Conservation (phyloP, 2,329 filamentous ascomycete genomes). For the Periconia digitata region DNA sequence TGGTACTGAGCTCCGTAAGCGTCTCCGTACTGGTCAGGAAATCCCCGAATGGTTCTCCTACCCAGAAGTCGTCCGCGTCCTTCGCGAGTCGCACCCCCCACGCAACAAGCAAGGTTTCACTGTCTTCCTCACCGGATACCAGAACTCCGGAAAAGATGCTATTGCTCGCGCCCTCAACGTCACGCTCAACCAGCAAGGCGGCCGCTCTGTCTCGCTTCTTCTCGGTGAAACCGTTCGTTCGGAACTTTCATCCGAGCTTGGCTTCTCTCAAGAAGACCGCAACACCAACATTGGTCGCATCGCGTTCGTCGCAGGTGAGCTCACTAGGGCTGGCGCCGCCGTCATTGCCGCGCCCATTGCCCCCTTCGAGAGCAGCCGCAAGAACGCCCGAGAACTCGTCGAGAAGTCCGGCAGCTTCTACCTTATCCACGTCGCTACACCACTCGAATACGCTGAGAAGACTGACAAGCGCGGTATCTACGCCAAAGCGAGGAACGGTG, state of each 20-base stretch:
- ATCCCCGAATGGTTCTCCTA: slow-evolving; percentile 99
- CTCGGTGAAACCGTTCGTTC: slow-evolving; percentile 93
- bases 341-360: slow-evolving; percentile 97
- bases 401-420: slow-evolving; percentile 90
- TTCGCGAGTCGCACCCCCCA: slow-evolving; percentile 93
- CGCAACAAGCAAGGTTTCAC: slow-evolving; percentile 94
- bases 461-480: slow-evolving; percentile 94
- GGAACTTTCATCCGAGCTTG: slow-evolving; percentile 92
- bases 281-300: slow-evolving; percentile 95
- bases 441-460: slow-evolving; percentile 90
- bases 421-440: slow-evolving; percentile 91
- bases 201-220: slow-evolving; percentile 89
- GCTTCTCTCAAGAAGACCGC: slow-evolving; percentile 90
- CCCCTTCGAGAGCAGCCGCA: slow-evolving; percentile 78
- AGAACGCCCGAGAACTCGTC: slow-evolving; percentile 79
- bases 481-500: slow-evolving; percentile 75
- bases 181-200: slow-evolving; percentile 96
- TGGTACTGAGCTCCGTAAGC: slow-evolving; percentile 79
- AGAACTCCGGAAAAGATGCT: slow-evolving; percentile 96
- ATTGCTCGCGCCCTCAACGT: slow-evolving; percentile 94
- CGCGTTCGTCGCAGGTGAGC: slow-evolving; percentile 91
- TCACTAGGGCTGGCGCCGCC: slow-evolving; percentile 88
- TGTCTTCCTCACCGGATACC: slow-evolving; percentile 94
- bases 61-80: slow-evolving; percentile 94
- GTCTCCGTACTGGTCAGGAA: slow-evolving; percentile 86